Evolutionary conservation across 1,284 basidiomycete species (phyloP).

Genomic region (Sporisorium sorghi): DNA sequence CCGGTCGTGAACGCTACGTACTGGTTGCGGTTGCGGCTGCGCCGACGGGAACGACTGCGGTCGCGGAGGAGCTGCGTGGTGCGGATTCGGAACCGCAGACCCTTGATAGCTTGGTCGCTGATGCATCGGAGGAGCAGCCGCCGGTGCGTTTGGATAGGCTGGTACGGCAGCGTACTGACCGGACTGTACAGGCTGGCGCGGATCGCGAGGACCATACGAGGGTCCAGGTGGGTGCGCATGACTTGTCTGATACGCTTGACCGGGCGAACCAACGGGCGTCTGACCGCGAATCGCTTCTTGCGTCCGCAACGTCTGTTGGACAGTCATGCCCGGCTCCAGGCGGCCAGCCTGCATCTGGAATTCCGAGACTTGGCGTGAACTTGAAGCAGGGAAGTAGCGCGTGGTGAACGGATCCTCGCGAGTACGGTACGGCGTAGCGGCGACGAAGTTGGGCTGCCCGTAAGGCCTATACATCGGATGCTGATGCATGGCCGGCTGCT

Average conservation of each 20-base stretch:
- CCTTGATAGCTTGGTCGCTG: conserved; percentile 25
- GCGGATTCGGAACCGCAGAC: conserved; percentile 17
- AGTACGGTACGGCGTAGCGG: conserved; percentile 22
- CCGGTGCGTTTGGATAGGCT: conserved; percentile 22
- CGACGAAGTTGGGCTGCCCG: conserved; percentile 15
- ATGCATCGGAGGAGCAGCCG: conserved; percentile 25
- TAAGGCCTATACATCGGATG: conserved; percentile 31
- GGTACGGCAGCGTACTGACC: conserved; percentile 23
- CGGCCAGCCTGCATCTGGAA: conserved; percentile 55
- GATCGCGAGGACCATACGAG: conserved; percentile 48
- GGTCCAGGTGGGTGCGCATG: conserved; percentile 35
- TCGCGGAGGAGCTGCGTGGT: conserved; percentile 30
- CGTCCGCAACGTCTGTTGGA: conserved; percentile 57
- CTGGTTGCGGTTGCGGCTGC: conserved; percentile 9
- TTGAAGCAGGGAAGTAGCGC: conserved; percentile 60
- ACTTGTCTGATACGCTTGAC: conserved; percentile 15
- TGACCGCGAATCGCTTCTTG: conserved; percentile 51
- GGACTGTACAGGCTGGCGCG: conserved; percentile 29
- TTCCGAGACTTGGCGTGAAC: conserved; percentile 61
- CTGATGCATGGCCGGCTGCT: conserved; percentile 40
- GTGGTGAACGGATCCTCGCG: conserved; percentile 62
- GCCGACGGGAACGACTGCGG: conserved; percentile 34
- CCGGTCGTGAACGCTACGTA: conserved; percentile 23
- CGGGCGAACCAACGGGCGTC: conserved; percentile 12
- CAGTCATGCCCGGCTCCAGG: conserved; percentile 64